Conservation (phyloP, 805 yeast genomes). For the Metschnikowia baotianmanensis region DNA sequence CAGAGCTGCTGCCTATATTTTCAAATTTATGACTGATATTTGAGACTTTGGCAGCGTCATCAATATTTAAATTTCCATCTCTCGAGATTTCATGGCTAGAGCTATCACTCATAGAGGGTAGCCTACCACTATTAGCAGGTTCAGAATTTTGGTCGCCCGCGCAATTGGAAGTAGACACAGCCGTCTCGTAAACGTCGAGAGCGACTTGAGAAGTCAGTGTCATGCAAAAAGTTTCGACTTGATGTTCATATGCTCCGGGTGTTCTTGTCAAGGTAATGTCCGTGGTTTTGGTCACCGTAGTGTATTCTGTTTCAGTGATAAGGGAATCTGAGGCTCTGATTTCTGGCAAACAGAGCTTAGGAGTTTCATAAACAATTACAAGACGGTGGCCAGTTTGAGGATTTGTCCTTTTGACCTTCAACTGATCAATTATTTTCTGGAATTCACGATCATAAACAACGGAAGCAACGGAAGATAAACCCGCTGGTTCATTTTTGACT, state of each 20-base stretch:
- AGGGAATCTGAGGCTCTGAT: neutral
- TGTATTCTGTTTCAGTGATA: neutral
- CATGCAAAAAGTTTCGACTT: neutral
- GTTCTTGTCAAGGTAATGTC: neutral
- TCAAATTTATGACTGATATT: neutral
- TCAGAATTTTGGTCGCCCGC: neutral
- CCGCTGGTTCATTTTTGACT: neutral
- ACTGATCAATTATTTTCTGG: neutral
- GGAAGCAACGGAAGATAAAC: neutral
- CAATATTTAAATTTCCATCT: neutral
- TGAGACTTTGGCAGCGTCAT: neutral
- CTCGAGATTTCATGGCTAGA: no score
- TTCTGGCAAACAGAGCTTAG: neutral
- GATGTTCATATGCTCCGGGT: neutral
- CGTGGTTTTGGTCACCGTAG: neutral
- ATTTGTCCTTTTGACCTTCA: neutral
- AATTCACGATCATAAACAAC: neutral
- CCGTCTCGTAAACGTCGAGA: neutral
- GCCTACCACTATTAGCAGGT: neutral
- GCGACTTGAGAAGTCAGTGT: neutral
- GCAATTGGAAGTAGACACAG: neutral
- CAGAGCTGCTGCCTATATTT: neutral
- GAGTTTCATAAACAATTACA: slow-evolving; percentile 4
- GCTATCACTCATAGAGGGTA: neutral
- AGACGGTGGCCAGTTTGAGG: neutral